Evolutionary conservation across 495 filamentous ascomycete species (phyloP).

Genomic region (Rhypophila decipiens): DNA sequence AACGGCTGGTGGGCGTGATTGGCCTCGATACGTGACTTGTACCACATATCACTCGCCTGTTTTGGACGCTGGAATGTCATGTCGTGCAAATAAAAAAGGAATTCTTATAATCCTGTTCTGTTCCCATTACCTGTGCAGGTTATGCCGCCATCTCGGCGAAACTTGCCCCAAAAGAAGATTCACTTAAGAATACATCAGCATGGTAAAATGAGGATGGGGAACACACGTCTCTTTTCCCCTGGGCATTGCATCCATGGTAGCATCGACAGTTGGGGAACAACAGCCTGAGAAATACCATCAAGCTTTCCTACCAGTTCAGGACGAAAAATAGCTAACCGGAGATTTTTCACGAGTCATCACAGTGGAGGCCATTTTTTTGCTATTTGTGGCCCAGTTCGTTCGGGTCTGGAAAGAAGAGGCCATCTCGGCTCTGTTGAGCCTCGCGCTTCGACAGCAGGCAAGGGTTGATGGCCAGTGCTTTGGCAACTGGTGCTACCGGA

Average conservation of each 20-base stretch:
- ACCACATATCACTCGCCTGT: constrained; percentile 9
- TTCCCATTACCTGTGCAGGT: constrained; percentile 4
- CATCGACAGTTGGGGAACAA: constrained; percentile 4
- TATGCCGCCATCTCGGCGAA: constrained; percentile 8
- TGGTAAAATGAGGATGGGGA: background rate
- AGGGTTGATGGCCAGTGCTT: constrained; percentile 15
- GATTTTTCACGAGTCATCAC: too few relatives aligned
- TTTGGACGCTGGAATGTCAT: background rate
- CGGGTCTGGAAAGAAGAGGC: background rate
- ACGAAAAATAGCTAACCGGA: background rate
- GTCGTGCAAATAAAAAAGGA: background rate
- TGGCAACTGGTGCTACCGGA: background rate
- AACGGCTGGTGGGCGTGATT: background rate
- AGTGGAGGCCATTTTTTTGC: too few relatives aligned
- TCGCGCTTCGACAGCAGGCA: constrained; percentile 7
- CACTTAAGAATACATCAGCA: background rate
- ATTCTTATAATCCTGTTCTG: too few relatives aligned
- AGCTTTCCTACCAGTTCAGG: background rate
- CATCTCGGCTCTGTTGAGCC: constrained; percentile 1
- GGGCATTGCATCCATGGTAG: constrained; percentile 4
- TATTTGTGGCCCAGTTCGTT: too few relatives aligned
- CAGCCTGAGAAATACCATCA: too few relatives aligned
- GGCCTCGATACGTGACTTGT: too few relatives aligned
- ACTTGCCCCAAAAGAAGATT: constrained; percentile 3
- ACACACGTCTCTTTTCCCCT: background rate